These are phyloP conservation scores for Blastobotrys peoriensis DNA, from an alignment of 805 yeast species.

Conservation along the genomic window DNA sequence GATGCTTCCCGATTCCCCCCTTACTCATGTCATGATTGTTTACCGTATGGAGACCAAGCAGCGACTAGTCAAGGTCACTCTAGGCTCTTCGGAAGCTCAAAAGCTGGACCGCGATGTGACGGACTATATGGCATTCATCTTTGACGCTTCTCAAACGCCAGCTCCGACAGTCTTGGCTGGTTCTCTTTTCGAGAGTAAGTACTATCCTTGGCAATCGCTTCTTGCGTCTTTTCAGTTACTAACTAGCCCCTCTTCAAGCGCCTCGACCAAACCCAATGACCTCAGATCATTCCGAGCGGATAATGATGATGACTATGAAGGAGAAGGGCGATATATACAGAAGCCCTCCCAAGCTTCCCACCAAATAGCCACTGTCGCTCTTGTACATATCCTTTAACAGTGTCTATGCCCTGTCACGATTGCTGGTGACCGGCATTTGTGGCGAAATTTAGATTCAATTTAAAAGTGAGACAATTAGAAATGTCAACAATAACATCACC, in stretches of 20 bases:
- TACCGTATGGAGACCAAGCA: constrained; percentile 61
- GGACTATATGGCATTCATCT: constrained; percentile 55
- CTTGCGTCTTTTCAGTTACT: background rate
- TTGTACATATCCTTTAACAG: too few relatives aligned
- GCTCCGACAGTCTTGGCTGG: constrained; percentile 57
- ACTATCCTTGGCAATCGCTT: background rate
- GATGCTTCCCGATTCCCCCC: constrained; percentile 50
- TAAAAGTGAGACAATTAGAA: too few relatives aligned
- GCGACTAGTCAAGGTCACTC: constrained; percentile 45
- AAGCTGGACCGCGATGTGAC: constrained; percentile 47
- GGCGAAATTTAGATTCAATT: too few relatives aligned
- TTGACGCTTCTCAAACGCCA: constrained; percentile 50
- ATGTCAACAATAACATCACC: too few relatives aligned
- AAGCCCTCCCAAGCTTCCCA: constrained; percentile 20
- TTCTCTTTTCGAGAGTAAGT: constrained; percentile 54
- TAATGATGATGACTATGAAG: constrained; percentile 30
- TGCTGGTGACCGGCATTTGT: too few relatives aligned
- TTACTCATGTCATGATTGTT: constrained; percentile 52
- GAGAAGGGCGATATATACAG: constrained; percentile 34
- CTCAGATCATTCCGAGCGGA: constrained; percentile 21
- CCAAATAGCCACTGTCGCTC: background rate
- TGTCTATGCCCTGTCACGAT: too few relatives aligned
- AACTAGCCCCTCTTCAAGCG: constrained; percentile 23
- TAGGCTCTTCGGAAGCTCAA: constrained; percentile 40
- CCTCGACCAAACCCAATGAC: constrained; percentile 30